Base-by-base conservation (phyloP, 2,329 filamentous ascomycete genomes). In the Pestalotiopsis sp. region DNA sequence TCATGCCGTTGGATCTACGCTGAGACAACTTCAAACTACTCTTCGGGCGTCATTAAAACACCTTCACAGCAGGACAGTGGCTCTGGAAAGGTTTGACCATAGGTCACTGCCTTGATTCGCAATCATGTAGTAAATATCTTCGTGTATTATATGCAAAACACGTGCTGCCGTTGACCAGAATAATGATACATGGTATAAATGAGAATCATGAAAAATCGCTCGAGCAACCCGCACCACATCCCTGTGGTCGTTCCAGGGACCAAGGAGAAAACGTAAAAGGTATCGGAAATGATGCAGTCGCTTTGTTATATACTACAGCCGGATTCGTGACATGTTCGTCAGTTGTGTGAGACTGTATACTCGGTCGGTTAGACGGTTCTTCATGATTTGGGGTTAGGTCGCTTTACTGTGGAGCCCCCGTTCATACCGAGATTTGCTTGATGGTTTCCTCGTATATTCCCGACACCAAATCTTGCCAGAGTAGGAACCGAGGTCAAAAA, bases 1-100 rank as follows among this genome's bases (percentile, higher is more conserved):
- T 66, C 70, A 73, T 45, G 68, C 72, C 60, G 70, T 73, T 14
- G 71, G 71, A 27, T 72, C 69, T n/a, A 72, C 71, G 14, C 31
- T 36, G 31, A 36, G 31, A 9, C 31, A 7, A 36, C 7, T 36
- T 36, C 6, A 36, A 36, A 36, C 7, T 2, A 36, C 7, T 9
- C 31, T 36, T 36, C 31, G 31, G 31, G 31, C 31, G 27, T 4
- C 27, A 27, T 27, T 27, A 27, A 4, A 4, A 27, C 27, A 27
- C 27, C 27, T 27, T 27, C 27, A 27, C 27, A 27, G 27, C 27
- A 27, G 27, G 27, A 27, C 27, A 4, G 27, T 27, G 27, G 27
- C 27, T 4, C 4, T 27, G 27, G 1, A 23, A 23, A 9, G 20
- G 17, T 7, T 6, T 52, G 45, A 20, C 2, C 45, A n/a, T 52